phyloP scores from a whole-genome alignment of 495 filamentous ascomycete genomes.

The Podospora sp. region DNA sequence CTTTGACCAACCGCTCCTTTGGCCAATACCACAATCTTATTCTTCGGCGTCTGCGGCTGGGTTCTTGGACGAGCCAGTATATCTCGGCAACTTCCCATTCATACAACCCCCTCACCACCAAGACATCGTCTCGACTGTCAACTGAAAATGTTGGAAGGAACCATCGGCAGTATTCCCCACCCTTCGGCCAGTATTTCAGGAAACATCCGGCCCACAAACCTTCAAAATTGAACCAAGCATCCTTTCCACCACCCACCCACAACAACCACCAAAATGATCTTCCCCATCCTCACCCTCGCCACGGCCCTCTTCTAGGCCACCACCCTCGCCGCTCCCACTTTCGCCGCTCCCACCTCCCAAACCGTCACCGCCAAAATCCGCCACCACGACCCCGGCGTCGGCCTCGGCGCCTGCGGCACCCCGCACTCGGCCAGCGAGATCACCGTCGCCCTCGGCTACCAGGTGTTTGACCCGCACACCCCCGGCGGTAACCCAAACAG shows the following conservation, averaged over 20 bases:
- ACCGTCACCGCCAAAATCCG: neutral
- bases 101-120: too few relatives aligned
- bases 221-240: too few relatives aligned
- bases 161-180: too few relatives aligned
- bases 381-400: slow-evolving; percentile 21
- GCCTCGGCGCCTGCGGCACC: slow-evolving; percentile 50
- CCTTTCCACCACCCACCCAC: neutral
- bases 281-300: neutral
- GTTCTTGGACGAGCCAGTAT: too few relatives aligned
- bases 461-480: slow-evolving; percentile 28
- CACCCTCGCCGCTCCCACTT: neutral
- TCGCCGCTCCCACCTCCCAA: neutral
- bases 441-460: slow-evolving; percentile 49
- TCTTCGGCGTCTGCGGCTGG: too few relatives aligned
- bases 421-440: slow-evolving; percentile 37
- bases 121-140: too few relatives aligned
- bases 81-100: too few relatives aligned
- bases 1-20: too few relatives aligned
- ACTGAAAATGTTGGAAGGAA: too few relatives aligned
- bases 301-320: neutral
- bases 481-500: slow-evolving; percentile 40
- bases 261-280: neutral
- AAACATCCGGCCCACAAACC: too few relatives aligned
- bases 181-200: too few relatives aligned
- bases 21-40: too few relatives aligned